Evolutionary conservation across 306 rosid genomes (phyloP).

Genomic region (Lathyrus tuberosus): DNA sequence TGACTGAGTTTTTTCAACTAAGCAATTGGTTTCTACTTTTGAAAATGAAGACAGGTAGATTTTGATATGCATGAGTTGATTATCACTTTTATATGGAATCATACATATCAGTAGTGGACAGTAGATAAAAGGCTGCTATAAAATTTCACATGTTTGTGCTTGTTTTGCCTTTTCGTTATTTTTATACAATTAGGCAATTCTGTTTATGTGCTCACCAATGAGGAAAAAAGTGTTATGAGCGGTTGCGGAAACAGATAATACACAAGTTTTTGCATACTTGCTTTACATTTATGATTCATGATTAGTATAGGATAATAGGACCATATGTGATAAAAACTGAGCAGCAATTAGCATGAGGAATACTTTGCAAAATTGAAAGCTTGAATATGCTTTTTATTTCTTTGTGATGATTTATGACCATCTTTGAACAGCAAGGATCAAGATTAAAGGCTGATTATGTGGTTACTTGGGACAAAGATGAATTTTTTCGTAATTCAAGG

Average conservation of each 20-base stretch:
- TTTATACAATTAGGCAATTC: no score
- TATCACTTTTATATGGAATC: no score
- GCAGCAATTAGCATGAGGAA: no score
- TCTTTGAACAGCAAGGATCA: constrained; percentile 74
- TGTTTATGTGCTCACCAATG: no score
- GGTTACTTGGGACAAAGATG: constrained; percentile 83
- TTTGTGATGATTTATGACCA: constrained; percentile 26
- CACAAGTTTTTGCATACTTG: not conserved
- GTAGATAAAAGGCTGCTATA: no score
- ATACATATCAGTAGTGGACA: no score
- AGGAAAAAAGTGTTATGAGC: not conserved
- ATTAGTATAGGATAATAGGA: no score
- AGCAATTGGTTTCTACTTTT: not conserved
- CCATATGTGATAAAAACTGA: constrained; percentile 12
- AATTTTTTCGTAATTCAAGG: constrained; percentile 55
- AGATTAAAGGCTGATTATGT: constrained; percentile 80
- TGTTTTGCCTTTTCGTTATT: no score
- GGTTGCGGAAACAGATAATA: constrained; percentile 23
- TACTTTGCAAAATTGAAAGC: constrained; percentile 11
- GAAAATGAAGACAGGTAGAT: no score
- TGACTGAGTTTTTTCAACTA: not conserved
- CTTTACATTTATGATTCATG: constrained; percentile 1
- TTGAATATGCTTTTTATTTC: constrained; percentile 6
- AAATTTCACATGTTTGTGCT: no score
- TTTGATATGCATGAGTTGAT: no score